Conservation (phyloP, 2,329 filamentous ascomycete genomes). For the Sporothrix luriei region DNA sequence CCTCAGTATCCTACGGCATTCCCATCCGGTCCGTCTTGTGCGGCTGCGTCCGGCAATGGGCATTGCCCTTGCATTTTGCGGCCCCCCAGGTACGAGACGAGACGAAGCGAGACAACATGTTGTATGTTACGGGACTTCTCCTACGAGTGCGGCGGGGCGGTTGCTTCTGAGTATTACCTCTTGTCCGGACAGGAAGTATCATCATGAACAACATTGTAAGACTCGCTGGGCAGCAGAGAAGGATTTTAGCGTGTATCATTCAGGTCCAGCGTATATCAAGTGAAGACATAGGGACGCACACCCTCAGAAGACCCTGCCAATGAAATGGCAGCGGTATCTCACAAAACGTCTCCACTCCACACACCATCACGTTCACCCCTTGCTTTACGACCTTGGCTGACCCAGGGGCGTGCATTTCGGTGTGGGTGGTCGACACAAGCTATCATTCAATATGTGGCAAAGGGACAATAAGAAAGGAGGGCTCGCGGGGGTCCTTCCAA, state of each 20-base stretch:
- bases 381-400: slow-evolving; percentile 18
- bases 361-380: slow-evolving; percentile 1
- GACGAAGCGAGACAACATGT: slow-evolving; percentile 1
- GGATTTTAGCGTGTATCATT: slow-evolving; percentile 5
- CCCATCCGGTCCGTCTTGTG: slow-evolving; percentile 17
- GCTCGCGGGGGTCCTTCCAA: slow-evolving; percentile 9
- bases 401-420: slow-evolving; percentile 7
- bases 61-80: background rate
- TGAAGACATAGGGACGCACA: slow-evolving; percentile 7
- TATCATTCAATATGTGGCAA: background rate
- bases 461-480: background rate
- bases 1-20: background rate
- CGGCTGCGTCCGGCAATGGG: slow-evolving; percentile 16
- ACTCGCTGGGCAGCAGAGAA: slow-evolving; percentile 11
- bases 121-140: slow-evolving; percentile 8
- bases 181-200: too few relatives aligned
- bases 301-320: slow-evolving; percentile 14
- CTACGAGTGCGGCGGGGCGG: background rate
- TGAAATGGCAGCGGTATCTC: slow-evolving; percentile 14
- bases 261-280: background rate
- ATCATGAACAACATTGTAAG: background rate
- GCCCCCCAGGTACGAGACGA: background rate
- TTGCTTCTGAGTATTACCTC: too few relatives aligned
- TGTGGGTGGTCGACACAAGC: background rate
- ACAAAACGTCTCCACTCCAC: slow-evolving; percentile 1